Evolutionary conservation across 306 rosid genomes (phyloP).

Genomic region (Quercus glauca): DNA sequence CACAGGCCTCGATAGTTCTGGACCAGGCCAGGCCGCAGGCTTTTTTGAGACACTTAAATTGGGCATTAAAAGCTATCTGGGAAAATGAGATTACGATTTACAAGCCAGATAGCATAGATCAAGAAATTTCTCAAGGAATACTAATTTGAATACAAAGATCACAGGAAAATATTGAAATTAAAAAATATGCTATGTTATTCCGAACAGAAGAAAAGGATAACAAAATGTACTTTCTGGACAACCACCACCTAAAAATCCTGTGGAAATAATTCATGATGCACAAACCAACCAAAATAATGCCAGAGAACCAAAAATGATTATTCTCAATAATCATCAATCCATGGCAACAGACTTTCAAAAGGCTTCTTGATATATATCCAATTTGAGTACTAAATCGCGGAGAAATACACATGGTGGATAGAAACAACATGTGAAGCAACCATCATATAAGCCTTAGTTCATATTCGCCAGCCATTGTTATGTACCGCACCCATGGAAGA

Average conservation of each 20-base stretch:
- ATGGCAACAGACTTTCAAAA: constrained; percentile 14
- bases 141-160: constrained; percentile 19
- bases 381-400: constrained; percentile 17
- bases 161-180: constrained; percentile 5
- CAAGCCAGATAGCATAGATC: neutral
- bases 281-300: constrained; percentile 32
- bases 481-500: constrained; percentile 99
- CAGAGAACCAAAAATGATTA: constrained; percentile 19
- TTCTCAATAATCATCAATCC: constrained; percentile 1
- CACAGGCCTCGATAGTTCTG: too few relatives aligned
- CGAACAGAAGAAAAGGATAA: neutral
- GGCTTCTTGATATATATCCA: constrained; percentile 22
- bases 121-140: constrained; percentile 14
- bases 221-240: constrained; percentile 26
- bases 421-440: constrained; percentile 19
- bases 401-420: constrained; percentile 25
- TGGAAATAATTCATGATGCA: constrained; percentile 23
- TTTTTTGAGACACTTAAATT: too few relatives aligned
- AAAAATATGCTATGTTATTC: constrained; percentile 22
- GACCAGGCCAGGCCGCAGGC: too few relatives aligned
- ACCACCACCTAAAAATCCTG: constrained; percentile 38
- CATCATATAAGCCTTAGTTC: constrained; percentile 81
- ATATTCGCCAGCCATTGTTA: constrained; percentile 98
- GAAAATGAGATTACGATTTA: constrained; percentile 25
- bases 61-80: neutral